Percentiles rank a stretch among this genome's conserved stretches.
Evolutionary conservation across 805 yeast genomes (phyloP).

Genomic region (Saccharomycopsis sp.): DNA sequence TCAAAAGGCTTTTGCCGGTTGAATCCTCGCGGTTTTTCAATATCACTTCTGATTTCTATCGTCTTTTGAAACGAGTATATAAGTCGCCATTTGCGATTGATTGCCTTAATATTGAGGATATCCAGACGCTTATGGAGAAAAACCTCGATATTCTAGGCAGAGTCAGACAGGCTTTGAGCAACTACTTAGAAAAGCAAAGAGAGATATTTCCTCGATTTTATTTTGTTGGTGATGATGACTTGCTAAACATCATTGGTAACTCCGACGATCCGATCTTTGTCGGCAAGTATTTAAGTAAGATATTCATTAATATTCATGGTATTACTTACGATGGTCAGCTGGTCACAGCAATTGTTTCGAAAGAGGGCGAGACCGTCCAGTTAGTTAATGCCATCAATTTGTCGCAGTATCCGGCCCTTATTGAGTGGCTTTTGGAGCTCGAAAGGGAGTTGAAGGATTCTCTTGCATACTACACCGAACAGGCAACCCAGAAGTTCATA

Average conservation of each 20-base stretch:
- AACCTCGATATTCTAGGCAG: conserved; percentile 48
- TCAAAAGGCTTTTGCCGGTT: conserved; percentile 55
- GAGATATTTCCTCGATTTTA: conserved; percentile 73
- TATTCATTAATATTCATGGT: conserved; percentile 60
- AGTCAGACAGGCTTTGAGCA: conserved; percentile 61
- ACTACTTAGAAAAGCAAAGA: conserved; percentile 76
- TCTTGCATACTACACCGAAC: conserved; percentile 32
- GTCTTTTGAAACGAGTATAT: conserved; percentile 42
- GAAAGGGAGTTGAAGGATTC: conserved; percentile 49
- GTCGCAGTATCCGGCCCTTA: conserved; percentile 35
- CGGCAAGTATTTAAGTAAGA: conserved; percentile 56
- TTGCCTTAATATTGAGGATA: conserved; percentile 42
- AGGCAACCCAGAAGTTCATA: conserved; percentile 28
- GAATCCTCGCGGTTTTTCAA: conserved; percentile 64
- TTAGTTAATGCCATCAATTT: conserved; percentile 41
- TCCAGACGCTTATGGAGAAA: conserved; percentile 41
- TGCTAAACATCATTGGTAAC: conserved; percentile 75
- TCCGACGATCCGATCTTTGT: conserved; percentile 39
- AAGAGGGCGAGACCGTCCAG: conserved; percentile 53
- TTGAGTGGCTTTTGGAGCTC: conserved; percentile 56
- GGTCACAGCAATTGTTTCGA: conserved; percentile 49
- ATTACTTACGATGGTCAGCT: conserved; percentile 32
- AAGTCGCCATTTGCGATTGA: conserved; percentile 50
- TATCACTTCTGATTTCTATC: conserved; percentile 54
- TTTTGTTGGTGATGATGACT: conserved; percentile 86